Base-by-base conservation (phyloP, 2,329 filamentous ascomycete genomes). In the Knoxdaviesia capensis region DNA sequence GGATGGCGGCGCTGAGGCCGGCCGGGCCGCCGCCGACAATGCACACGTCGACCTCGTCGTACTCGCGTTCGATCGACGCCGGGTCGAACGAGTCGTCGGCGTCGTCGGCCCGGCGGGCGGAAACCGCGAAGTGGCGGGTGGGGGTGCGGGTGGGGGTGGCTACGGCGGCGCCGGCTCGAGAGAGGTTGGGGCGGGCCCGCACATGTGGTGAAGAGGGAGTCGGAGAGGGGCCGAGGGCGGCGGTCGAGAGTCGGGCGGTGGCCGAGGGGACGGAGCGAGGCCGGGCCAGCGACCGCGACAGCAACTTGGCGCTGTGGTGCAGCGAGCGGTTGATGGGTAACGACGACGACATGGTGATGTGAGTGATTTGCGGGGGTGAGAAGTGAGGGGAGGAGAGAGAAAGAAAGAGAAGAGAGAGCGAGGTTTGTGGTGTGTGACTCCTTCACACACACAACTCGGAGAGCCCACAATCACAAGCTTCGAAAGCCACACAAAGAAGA, bases 11-110 rank as follows among this genome's bases (percentile, higher is more conserved):
- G 51, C 83, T 81, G 49, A 98, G 71, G 45, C 90, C 90, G 41
- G 90, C 84, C 42, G 90, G 90, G n/a, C 90, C 88, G 58, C 84
- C 90, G 54, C 90, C 90, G 42, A 98, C 76, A 53, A 98, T 96
- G 60, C 86, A 93, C 31, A 98, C 87, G 60, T 98, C 90, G 31
- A 98, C 90, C 61, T 90, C 66, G 54, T 98, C 90, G 42, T 76
- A 81, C 59, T 96, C 90, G 49, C 90, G 79, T 49, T 96, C 88
- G 44, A 87, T 66, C 43, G 59, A 61, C 29, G 63, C 60, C 6
- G 78, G 78, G 54, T 86, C 77, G 51, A 84, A 82, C 43, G 63
- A 54, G 34, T 74, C 71, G 44, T 73, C 64, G 30, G 50, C 55
- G 10, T 51, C 50, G 32, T 53, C 48, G 47, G 49, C 47, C 34